Conservation (phyloP, 23 red algal genomes). For the Cyanidium caldarium region DNA sequence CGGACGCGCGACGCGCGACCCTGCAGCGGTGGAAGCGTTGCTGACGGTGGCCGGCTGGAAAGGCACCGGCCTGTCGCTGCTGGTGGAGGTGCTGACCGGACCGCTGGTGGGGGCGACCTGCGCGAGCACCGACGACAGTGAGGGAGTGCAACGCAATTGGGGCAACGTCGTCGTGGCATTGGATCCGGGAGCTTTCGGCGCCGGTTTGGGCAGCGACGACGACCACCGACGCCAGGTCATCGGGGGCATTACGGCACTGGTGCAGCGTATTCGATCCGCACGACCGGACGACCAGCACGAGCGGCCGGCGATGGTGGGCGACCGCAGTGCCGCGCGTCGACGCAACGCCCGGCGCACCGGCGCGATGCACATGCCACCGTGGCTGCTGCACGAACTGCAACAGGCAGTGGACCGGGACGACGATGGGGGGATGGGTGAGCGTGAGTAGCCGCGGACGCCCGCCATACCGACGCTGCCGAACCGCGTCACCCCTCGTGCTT, state of each 20-base stretch:
- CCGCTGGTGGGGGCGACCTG: background rate
- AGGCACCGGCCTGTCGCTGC: background rate
- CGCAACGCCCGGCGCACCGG: background rate
- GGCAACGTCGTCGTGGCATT: background rate
- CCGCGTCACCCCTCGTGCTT: background rate
- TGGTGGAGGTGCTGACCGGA: background rate
- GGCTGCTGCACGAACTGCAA: background rate
- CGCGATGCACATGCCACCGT: background rate
- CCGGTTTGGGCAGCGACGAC: background rate
- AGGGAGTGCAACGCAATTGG: background rate
- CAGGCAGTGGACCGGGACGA: no score
- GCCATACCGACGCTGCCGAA: background rate
- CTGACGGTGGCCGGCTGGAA: background rate
- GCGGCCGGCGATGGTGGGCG: no score
- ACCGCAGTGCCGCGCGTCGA: background rate
- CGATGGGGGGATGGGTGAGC: background rate
- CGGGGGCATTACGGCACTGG: background rate
- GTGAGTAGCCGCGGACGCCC: background rate
- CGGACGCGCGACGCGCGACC: no score
- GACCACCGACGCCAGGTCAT: background rate
- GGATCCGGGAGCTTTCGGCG: background rate
- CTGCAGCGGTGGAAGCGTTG: background rate
- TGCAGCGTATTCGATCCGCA: background rate
- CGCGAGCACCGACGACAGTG: background rate
- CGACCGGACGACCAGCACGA: background rate